Evolutionary conservation across 2,329 filamentous ascomycete species (phyloP).

Genomic region (Diaporthe vaccinii): DNA sequence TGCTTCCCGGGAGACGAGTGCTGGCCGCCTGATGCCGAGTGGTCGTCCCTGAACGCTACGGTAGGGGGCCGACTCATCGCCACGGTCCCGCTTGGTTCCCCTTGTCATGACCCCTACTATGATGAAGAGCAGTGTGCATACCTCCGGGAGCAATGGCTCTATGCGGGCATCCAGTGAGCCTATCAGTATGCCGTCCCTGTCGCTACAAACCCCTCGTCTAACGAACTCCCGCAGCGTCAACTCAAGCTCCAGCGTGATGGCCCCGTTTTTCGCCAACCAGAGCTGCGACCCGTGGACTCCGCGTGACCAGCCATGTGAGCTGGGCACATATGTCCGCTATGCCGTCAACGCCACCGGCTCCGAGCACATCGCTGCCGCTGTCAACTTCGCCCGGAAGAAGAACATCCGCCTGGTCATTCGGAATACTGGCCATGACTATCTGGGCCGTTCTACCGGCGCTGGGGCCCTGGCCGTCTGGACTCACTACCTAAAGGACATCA

Average conservation of each 20-base stretch:
- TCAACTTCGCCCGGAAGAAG: slow-evolving; percentile 51
- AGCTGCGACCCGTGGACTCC: slow-evolving; percentile 43
- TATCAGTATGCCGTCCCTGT: not conserved
- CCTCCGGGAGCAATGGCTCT: slow-evolving; percentile 53
- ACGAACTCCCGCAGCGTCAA: slow-evolving; percentile 40
- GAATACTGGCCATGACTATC: slow-evolving; percentile 60
- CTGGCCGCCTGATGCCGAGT: slow-evolving; percentile 61
- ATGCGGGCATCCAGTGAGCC: slow-evolving; percentile 53
- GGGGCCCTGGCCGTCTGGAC: slow-evolving; percentile 66
- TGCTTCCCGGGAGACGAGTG: slow-evolving; percentile 62
- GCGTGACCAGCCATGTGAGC: slow-evolving; percentile 48
- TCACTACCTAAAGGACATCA: slow-evolving; percentile 50
- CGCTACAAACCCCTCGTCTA: not conserved
- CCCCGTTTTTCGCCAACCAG: slow-evolving; percentile 49
- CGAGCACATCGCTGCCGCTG: slow-evolving; percentile 41
- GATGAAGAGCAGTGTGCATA: slow-evolving; percentile 53
- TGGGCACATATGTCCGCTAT: slow-evolving; percentile 51
- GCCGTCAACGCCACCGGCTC: slow-evolving; percentile 43
- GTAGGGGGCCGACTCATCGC: slow-evolving; percentile 63
- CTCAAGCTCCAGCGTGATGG: slow-evolving; percentile 47
- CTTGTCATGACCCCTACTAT: slow-evolving; percentile 59
- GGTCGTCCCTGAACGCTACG: slow-evolving; percentile 62
- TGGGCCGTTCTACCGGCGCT: slow-evolving; percentile 38
- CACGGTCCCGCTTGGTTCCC: slow-evolving; percentile 60
- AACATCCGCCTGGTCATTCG: slow-evolving; percentile 59